phyloP scores from a whole-genome alignment of 148 eudicot species.

The Rhododendron ovatum region DNA sequence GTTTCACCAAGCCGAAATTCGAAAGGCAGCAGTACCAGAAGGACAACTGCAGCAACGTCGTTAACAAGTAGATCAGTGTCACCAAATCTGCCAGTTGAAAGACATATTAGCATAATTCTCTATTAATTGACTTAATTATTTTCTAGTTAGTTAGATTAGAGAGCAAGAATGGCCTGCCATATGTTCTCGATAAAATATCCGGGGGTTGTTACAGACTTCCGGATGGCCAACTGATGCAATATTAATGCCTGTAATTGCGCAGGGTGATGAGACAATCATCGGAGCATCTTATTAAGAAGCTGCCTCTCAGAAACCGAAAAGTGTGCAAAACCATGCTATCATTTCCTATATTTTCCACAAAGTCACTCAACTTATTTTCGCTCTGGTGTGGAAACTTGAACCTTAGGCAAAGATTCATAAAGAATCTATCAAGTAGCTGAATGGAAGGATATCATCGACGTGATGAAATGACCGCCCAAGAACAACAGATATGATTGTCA shows the following conservation, averaged over 20 bases:
- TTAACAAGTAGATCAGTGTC: slow-evolving; percentile 82
- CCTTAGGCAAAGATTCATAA: neutral
- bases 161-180: neutral
- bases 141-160: neutral
- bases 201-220: neutral
- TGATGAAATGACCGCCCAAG: slow-evolving; percentile 93
- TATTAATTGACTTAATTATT: neutral
- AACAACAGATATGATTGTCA: slow-evolving; percentile 86
- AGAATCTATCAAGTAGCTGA: slow-evolving; percentile 50
- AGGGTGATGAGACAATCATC: neutral
- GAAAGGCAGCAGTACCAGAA: slow-evolving; percentile 45
- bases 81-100: slow-evolving; percentile 51
- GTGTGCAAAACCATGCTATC: neutral
- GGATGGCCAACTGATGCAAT: neutral
- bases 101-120: slow-evolving; percentile 1
- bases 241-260: neutral
- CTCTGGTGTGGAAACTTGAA: slow-evolving; percentile 6
- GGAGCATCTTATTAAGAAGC: neutral
- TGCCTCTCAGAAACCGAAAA: neutral
- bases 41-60: slow-evolving; percentile 88
- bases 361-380: neutral
- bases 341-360: neutral
- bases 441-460: slow-evolving; percentile 81
- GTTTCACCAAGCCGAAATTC: slow-evolving; percentile 1
- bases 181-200: neutral